A percentile compares a stretch with the other conserved stretches of the same genome.
phyloP scores from a whole-genome alignment of 129 eudicot genomes.

The Pulicaria dysenterica region DNA sequence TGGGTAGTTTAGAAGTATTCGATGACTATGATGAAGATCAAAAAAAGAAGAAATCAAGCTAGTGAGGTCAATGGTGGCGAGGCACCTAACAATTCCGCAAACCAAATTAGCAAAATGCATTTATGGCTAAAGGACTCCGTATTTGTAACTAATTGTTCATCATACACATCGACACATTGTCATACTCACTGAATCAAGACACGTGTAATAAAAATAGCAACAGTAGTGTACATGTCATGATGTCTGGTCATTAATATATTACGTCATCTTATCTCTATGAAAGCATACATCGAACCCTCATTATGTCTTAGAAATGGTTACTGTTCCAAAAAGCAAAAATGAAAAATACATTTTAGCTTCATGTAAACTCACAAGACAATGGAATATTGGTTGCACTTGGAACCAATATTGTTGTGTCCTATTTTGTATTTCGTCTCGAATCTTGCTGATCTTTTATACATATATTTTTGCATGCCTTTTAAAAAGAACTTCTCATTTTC shows the following conservation, averaged over 20 bases:
- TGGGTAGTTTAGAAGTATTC: no score
- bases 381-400: no score
- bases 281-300: slow-evolving; percentile 17
- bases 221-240: slow-evolving; percentile 23
- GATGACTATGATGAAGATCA: no score
- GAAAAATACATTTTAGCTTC: slow-evolving; percentile 10
- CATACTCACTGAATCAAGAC: no score
- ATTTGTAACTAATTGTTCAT: neutral
- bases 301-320: neutral
- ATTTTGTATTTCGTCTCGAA: no score
- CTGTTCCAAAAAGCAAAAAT: no score
- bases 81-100: neutral
- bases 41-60: no score
- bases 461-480: no score
- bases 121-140: neutral
- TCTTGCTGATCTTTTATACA: no score
- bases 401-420: no score
- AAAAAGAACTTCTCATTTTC: slow-evolving; percentile 15
- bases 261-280: slow-evolving; percentile 9
- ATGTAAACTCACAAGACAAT: slow-evolving; percentile 1
- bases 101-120: neutral
- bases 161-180: no score
- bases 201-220: neutral
- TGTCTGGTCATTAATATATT: slow-evolving; percentile 28
- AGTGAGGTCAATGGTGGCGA: no score